Evolutionary conservation across 2,329 filamentous ascomycete genomes (phyloP), one percentile per base, ranked within the genome.

Genomic region (Talaromyces sp.): DNA sequence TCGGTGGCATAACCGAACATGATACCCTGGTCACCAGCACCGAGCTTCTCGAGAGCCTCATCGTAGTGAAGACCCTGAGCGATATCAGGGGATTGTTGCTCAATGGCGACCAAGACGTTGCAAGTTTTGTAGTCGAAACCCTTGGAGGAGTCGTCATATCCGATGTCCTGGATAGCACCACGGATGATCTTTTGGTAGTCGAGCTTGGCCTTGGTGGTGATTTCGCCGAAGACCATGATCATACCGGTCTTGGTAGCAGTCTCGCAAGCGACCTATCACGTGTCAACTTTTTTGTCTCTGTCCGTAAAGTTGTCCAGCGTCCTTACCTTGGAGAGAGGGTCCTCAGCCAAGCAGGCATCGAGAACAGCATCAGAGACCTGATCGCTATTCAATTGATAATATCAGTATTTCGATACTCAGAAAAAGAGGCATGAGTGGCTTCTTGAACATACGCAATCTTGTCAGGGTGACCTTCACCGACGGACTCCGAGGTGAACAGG

Each of bases 1-100:
- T 99, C 95, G 74, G 95, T 96, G 80, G 95, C 95, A 86, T 99
- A 99, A 74, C 95, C 95, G 82, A 99, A 99, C 95, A 99, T 99
- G 86, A 99, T 97, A 85, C 95, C 95, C 86, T 99, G 95, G 82
- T 99, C 95, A 89, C 95, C 95, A 67, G 95, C 95, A 81, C 95
- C 95, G 69, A 99, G 89, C 83, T 96, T 89, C 88, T 99, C 95
- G 57, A 99, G 89, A 70, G 92, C 92, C 84, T 97, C 86, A 70
- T 99, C 95, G 80, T 96, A 96, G 86, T 98, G 92, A 63, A 99
- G 91, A 86, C 95, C 95, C 84, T 98, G 95, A 72, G 95, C 95
- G 76, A 99, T 99, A 81, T 99, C 95, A 75, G 93, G 91, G 65
- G 93, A 98, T 83, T 99, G 95, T 84, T 99, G 88, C 88, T 99